Conservation (phyloP, 2,329 filamentous ascomycete genomes). For the Dactylella cylindrospora region DNA sequence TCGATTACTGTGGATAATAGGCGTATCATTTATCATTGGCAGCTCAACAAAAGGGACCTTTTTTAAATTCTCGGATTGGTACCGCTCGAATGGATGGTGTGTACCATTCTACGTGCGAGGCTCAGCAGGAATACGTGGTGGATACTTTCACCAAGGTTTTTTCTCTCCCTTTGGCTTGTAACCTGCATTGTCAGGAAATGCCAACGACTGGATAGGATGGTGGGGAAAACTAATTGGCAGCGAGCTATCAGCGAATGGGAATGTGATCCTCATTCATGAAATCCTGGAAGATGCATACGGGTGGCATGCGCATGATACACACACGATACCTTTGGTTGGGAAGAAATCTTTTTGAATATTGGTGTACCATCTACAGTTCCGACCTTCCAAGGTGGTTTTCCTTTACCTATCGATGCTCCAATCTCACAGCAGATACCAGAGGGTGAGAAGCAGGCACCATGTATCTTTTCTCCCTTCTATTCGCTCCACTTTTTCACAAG, state of each 20-base stretch:
- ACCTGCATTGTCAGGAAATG: too few relatives aligned
- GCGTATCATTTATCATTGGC: too few relatives aligned
- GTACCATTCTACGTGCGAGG: too few relatives aligned
- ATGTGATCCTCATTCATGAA: conserved; percentile 12
- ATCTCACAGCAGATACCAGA: conserved; percentile 22
- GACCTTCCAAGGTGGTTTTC: neutral
- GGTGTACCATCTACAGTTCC: conserved; percentile 1
- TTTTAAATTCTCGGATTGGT: too few relatives aligned
- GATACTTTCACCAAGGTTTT: neutral
- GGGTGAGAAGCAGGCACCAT: conserved; percentile 30
- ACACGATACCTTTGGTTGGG: too few relatives aligned
- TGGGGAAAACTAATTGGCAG: conserved; percentile 20
- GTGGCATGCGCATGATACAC: conserved; percentile 23
- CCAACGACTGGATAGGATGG: conserved; percentile 8
- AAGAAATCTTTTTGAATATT: too few relatives aligned
- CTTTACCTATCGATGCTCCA: conserved; percentile 6
- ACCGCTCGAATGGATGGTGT: too few relatives aligned
- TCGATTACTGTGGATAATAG: too few relatives aligned
- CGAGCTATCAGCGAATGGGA: conserved; percentile 42
- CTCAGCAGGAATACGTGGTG: neutral
- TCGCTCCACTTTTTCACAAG: too few relatives aligned
- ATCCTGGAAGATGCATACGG: conserved; percentile 23
- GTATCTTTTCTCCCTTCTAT: too few relatives aligned
- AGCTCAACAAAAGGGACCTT: too few relatives aligned
- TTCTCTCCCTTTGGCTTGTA: neutral